A percentile compares a stretch with the other conserved stretches of the same genome.
Evolutionary conservation across 345 rosid species (phyloP).

Genomic region (Brassica nigra): DNA sequence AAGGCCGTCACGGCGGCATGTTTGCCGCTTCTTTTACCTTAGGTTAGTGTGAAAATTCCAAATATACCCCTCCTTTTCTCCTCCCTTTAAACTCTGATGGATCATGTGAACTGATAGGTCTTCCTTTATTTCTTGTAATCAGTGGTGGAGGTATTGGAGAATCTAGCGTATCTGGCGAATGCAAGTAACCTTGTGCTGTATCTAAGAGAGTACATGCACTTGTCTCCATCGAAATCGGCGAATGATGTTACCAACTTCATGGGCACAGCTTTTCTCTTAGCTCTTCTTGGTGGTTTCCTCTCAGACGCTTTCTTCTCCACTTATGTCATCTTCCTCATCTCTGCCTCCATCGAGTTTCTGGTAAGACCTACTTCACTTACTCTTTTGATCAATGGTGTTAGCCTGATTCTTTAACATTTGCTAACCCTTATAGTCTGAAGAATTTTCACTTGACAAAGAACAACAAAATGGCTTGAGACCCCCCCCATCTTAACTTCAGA

Average conservation of each 20-base stretch:
- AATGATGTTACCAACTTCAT: slow-evolving; percentile 78
- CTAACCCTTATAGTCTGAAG: neutral
- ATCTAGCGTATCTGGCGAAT: slow-evolving; percentile 76
- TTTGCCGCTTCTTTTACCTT: slow-evolving; percentile 68
- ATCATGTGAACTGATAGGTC: slow-evolving; percentile 21
- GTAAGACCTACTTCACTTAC: slow-evolving; percentile 41
- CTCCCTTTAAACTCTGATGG: slow-evolving; percentile 13
- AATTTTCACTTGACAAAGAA: neutral
- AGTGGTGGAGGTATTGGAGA: slow-evolving; percentile 92
- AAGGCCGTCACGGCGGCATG: slow-evolving; percentile 76
- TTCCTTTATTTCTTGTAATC: neutral
- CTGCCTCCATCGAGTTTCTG: slow-evolving; percentile 67
- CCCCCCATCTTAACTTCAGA: neutral
- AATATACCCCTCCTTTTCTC: slow-evolving; percentile 14
- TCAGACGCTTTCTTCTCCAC: slow-evolving; percentile 74
- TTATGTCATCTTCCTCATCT: slow-evolving; percentile 61
- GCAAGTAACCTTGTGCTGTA: slow-evolving; percentile 82
- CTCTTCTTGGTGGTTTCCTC: slow-evolving; percentile 83
- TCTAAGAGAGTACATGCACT: slow-evolving; percentile 60
- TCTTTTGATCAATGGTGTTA: neutral
- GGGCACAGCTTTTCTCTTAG: slow-evolving; percentile 83
- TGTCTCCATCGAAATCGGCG: slow-evolving; percentile 72
- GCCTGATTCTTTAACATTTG: slow-evolving; percentile 5
- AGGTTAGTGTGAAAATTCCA: slow-evolving; percentile 43
- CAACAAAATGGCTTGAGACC: slow-evolving; percentile 8